A percentile compares a stretch with the other conserved stretches of the same genome.
Conservation (phyloP, 2,329 filamentous ascomycete species). For the Fusarium sarcochroum region DNA sequence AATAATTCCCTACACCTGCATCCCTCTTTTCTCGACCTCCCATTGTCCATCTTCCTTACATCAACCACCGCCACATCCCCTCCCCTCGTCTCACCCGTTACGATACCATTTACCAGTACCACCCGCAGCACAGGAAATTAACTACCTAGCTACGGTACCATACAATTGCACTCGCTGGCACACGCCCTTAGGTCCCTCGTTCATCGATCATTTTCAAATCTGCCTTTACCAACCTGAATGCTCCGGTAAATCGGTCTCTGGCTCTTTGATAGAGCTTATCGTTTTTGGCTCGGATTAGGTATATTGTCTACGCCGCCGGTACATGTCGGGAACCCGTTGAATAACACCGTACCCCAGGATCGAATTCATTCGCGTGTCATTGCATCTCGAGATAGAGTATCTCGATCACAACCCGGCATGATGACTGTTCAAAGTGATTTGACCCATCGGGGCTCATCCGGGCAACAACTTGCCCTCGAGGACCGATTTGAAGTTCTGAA, state of each 20-base stretch:
- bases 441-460: conserved; percentile 75
- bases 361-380: conserved; percentile 37
- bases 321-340: conserved; percentile 31
- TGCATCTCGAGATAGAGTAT: conserved; percentile 38
- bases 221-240: conserved; percentile 52
- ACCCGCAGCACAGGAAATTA: conserved; percentile 14
- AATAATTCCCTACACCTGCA: conserved; percentile 40
- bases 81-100: conserved; percentile 2
- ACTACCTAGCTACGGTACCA: conserved; percentile 12
- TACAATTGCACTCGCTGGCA: conserved; percentile 33
- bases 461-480: conserved; percentile 78
- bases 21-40: conserved; percentile 36
- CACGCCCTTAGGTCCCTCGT: conserved; percentile 25
- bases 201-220: conserved; percentile 26
- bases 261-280: conserved; percentile 56
- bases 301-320: conserved; percentile 42
- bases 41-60: conserved; percentile 26
- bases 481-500: conserved; percentile 98
- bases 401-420: conserved; percentile 51
- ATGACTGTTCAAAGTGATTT: conserved; percentile 86
- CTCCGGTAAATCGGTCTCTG: conserved; percentile 51
- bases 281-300: conserved; percentile 45
- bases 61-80: conserved; percentile 20
- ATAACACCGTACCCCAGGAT: conserved; percentile 42
- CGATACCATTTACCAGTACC: conserved; percentile 14